These are phyloP conservation scores for Fusarium subtropicale DNA, from an alignment of 2,329 filamentous ascomycete genomes.

Conservation along the genomic window DNA sequence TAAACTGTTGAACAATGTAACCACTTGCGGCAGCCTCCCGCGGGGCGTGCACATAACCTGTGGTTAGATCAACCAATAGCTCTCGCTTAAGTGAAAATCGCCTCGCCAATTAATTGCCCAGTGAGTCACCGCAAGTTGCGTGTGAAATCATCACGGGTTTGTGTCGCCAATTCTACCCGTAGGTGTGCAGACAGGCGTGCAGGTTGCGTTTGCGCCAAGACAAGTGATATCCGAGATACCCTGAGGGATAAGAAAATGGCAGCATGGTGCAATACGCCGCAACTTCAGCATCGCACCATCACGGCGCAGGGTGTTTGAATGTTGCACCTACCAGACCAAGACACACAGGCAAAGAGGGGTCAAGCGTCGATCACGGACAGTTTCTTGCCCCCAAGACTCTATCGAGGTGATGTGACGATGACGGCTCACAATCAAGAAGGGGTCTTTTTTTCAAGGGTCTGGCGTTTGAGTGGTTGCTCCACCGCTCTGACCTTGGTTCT, in stretches of 20 bases:
- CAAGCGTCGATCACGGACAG: slow-evolving; percentile 28
- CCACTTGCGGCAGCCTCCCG: slow-evolving; percentile 25
- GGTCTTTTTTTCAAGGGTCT: slow-evolving; percentile 34
- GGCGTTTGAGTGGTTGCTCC: slow-evolving; percentile 23
- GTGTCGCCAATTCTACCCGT: not conserved
- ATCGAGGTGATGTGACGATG: slow-evolving; percentile 24
- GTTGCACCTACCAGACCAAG: slow-evolving; percentile 19
- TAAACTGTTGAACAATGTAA: slow-evolving; percentile 18
- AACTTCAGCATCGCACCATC: slow-evolving; percentile 35
- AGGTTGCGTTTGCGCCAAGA: slow-evolving; percentile 23
- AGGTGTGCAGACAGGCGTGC: not conserved
- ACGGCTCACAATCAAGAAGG: slow-evolving; percentile 15
- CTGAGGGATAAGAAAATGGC: not conserved
- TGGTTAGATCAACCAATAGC: slow-evolving; percentile 6
- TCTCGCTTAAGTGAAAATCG: slow-evolving; percentile 5
- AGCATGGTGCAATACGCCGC: not conserved
- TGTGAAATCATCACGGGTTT: slow-evolving; percentile 6
- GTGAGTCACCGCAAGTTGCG: slow-evolving; percentile 4
- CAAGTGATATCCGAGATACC: slow-evolving; percentile 19
- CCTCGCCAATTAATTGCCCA: slow-evolving; percentile 4
- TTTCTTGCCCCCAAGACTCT: slow-evolving; percentile 13
- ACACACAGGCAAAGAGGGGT: slow-evolving; percentile 27
- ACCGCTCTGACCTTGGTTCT: slow-evolving; percentile 14
- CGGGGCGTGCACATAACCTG: slow-evolving; percentile 7
- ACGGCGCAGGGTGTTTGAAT: slow-evolving; percentile 5